Evolutionary conservation across 768 basidiomycete species (phyloP), one percentile per base, ranked within the genome.

Genomic region (Tricholoma sp.): DNA sequence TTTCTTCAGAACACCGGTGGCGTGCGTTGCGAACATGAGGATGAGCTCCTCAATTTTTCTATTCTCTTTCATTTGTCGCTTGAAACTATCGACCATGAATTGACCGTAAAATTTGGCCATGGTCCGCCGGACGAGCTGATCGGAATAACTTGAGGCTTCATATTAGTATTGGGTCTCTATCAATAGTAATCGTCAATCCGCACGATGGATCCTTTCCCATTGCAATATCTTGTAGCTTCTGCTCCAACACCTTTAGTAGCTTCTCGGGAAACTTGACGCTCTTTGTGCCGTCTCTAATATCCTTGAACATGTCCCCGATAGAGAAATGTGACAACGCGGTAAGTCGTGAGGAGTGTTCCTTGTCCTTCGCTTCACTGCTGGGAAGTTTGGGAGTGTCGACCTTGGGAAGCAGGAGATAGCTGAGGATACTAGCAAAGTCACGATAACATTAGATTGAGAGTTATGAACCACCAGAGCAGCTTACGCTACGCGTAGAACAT

Each of bases 1-100:
- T 72, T 97, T 97, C 80, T 87, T 89, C 58, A 98, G 80, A 8
- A 91, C 84, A 24, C 83, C 80, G 2, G 91, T 93, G 3, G 96
- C 91, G 53, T 93, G 86, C 1, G 94, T 91, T 10, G 95, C 95
- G 66, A 98, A 98, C 81, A 91, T 90, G 52, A 99, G 79, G 58
- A 99, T 96, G 55, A 99, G 86, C 61, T 98, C 94, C 73, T 99
- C 97, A 37, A 98, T 91, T 75, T 96, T 97, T 47, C 97, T 83
- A 69, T 92, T 95, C 70, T 98, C 95, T 72, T 93, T 92, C 84
- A 98, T 89, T 64, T 94, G 90, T 34, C 84, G 81, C 57, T 89
- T 85, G 76, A 97, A 96, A 37, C 78, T 80, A 24, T 92, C 89
- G 57, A 90, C 85, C 70, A 87, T 85, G 70, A 91, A 92, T 59